phyloP scores from a whole-genome alignment of 768 basidiomycete species.

The Fistulinella prunicolor region DNA sequence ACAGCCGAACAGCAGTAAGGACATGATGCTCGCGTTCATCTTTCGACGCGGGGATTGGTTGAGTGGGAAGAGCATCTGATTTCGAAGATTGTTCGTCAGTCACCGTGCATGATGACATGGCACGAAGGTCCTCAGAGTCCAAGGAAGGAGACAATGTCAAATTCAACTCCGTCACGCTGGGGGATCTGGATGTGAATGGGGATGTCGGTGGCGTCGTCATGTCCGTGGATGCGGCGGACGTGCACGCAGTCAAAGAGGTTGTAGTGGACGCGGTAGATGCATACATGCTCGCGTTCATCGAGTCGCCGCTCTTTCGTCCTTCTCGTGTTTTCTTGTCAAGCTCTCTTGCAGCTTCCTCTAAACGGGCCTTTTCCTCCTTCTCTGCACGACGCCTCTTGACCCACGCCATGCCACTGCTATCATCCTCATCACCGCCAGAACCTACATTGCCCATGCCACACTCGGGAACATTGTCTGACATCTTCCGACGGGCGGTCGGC shows the following conservation, averaged over 20 bases:
- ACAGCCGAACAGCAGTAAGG: slow-evolving; percentile 25
- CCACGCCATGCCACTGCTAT: slow-evolving; percentile 88
- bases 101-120: neutral
- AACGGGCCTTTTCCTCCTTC: slow-evolving; percentile 39
- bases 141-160: slow-evolving; percentile 2
- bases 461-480: slow-evolving; percentile 17
- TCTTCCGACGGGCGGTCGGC: slow-evolving; percentile 13
- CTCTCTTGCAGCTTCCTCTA: slow-evolving; percentile 19
- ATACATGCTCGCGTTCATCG: slow-evolving; percentile 21
- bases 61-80: neutral
- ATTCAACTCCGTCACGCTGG: slow-evolving; percentile 18
- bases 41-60: neutral
- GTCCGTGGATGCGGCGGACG: slow-evolving; percentile 16
- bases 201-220: slow-evolving; percentile 19
- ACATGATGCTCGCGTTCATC: slow-evolving; percentile 23
- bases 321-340: slow-evolving; percentile 14
- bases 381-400: slow-evolving; percentile 64
- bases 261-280: slow-evolving; percentile 23
- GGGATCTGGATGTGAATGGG: slow-evolving; percentile 20
- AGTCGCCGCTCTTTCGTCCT: slow-evolving; percentile 22
- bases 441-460: slow-evolving; percentile 30
- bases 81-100: neutral
- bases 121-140: neutral
- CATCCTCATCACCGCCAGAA: slow-evolving; percentile 50
- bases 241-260: slow-evolving; percentile 22